Conservation (phyloP, 306 rosid genomes). For the Glycine latifolia region DNA sequence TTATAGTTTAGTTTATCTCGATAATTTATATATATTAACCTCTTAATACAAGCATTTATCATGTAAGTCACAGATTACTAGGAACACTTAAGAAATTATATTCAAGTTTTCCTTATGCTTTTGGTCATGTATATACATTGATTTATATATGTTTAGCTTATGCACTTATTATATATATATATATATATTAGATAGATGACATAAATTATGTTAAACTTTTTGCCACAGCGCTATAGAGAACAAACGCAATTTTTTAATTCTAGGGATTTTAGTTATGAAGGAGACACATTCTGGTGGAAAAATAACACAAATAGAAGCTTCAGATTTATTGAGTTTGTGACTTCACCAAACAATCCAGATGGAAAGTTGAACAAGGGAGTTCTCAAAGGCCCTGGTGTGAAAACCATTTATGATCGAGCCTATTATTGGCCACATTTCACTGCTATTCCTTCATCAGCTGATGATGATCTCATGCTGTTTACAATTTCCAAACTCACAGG, state of each 20-base stretch:
- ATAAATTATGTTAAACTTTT: background rate
- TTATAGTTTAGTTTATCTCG: too few species aligned
- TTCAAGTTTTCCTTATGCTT: too few species aligned
- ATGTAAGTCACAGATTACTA: too few species aligned
- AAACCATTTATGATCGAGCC: conserved; percentile 53
- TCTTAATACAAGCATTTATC: too few species aligned
- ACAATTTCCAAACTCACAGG: conserved; percentile 66
- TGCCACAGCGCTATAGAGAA: background rate
- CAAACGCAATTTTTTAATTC: conserved; percentile 55
- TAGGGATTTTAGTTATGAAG: conserved; percentile 46
- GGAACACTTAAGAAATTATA: too few species aligned
- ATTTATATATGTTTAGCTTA: too few species aligned
- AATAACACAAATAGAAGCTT: conserved; percentile 11
- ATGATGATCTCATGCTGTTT: conserved; percentile 60
- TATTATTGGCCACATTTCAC: conserved; percentile 73
- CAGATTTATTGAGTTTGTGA: conserved; percentile 60
- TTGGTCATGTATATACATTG: too few species aligned
- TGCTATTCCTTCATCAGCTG: conserved; percentile 58
- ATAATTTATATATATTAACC: too few species aligned
- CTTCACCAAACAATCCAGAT: conserved; percentile 74
- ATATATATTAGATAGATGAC: background rate
- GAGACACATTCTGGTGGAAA: conserved; percentile 52
- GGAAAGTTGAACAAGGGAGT: conserved; percentile 51
- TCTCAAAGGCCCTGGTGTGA: conserved; percentile 47
- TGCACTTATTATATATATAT: too few species aligned